Evolutionary conservation across 2,329 filamentous ascomycete genomes (phyloP).

Genomic region (Torrubiella hemipterigena): DNA sequence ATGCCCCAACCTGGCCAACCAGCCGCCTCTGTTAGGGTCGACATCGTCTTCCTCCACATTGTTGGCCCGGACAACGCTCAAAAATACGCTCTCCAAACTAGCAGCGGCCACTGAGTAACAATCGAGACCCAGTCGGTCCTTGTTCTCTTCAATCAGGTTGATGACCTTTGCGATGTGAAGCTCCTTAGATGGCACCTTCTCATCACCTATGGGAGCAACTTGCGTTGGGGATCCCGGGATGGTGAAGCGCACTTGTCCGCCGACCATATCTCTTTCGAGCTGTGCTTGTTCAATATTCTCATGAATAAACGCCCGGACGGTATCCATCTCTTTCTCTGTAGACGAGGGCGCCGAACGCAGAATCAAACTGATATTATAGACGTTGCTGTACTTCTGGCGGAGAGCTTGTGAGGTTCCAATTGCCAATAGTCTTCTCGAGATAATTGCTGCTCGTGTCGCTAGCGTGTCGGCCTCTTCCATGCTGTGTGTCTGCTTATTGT

Average conservation of each 20-base stretch:
- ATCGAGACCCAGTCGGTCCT: constrained; percentile 44
- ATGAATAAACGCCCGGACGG: constrained; percentile 42
- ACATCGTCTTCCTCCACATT: constrained; percentile 18
- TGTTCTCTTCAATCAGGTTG: constrained; percentile 41
- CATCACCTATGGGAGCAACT: too few relatives aligned
- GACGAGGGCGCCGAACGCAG: constrained; percentile 46
- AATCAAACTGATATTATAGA: constrained; percentile 52
- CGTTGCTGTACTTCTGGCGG: constrained; percentile 45
- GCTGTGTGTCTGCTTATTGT: constrained; percentile 49
- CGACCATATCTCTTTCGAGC: constrained; percentile 46
- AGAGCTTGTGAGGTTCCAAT: constrained; percentile 47
- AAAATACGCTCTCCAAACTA: constrained; percentile 58
- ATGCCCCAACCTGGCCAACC: too few relatives aligned
- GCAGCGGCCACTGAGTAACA: constrained; percentile 56
- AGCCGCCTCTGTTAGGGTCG: too few relatives aligned
- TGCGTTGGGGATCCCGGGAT: too few relatives aligned
- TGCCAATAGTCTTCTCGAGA: constrained; percentile 36
- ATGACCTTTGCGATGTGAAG: constrained; percentile 18
- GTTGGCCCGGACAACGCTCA: constrained; percentile 54
- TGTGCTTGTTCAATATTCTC: constrained; percentile 36
- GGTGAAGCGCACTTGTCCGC: constrained; percentile 45
- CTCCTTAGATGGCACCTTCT: not conserved
- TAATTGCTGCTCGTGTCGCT: constrained; percentile 48
- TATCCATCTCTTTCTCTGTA: constrained; percentile 39
- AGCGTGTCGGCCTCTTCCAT: constrained; percentile 88